These are phyloP conservation scores for Pseudoturritis turrita DNA, from an alignment of 345 rosid species.

Conservation along the genomic window DNA sequence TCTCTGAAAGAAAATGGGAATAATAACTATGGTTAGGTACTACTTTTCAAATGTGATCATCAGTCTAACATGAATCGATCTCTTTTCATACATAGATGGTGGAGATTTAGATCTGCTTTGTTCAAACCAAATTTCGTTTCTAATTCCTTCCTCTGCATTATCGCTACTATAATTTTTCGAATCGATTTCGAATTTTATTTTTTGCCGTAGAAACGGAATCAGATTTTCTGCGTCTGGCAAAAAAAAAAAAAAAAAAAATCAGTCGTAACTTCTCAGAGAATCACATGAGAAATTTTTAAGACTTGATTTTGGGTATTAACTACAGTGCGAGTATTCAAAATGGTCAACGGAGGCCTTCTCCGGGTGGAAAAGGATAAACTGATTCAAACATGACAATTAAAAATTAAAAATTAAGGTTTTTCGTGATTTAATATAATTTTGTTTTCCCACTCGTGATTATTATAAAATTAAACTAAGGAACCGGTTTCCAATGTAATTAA, in stretches of 20 bases:
- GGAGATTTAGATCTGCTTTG: constrained; percentile 1
- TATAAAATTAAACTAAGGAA: background rate
- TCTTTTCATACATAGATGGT: background rate
- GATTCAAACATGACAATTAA: too few relatives aligned
- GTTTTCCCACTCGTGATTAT: too few relatives aligned
- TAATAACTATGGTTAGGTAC: background rate
- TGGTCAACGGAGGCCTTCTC: background rate
- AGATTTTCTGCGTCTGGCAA: background rate
- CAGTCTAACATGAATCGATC: constrained; percentile 6
- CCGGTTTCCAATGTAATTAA: background rate
- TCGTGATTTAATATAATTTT: background rate
- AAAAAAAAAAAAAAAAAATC: background rate
- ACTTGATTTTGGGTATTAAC: background rate
- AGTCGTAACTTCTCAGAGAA: background rate
- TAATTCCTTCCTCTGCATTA: background rate
- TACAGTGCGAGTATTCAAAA: background rate
- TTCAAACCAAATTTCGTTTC: background rate
- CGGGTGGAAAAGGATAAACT: background rate
- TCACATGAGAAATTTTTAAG: background rate
- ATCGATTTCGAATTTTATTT: background rate
- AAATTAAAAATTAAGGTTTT: too few relatives aligned
- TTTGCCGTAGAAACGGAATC: background rate
- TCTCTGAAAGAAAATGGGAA: background rate
- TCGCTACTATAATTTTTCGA: background rate
- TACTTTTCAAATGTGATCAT: constrained; percentile 12